Conservation (phyloP, 73 alveolate species). For the Paramecium bursaria region DNA sequence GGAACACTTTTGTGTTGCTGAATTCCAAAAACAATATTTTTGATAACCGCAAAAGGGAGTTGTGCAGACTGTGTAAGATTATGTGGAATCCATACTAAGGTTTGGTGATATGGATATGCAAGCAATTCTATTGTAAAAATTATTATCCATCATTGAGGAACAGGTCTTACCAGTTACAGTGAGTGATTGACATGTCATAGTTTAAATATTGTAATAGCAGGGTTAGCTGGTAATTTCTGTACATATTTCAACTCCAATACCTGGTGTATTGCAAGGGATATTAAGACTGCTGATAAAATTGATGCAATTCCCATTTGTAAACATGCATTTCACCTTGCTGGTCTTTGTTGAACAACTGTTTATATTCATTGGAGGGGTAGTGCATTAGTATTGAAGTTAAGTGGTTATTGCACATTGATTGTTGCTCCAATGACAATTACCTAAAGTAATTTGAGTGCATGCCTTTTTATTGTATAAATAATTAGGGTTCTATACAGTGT, state of each 20-base stretch:
- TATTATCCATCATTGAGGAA: too few species aligned
- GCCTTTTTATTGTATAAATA: background rate
- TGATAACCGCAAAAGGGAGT: constrained; percentile 17
- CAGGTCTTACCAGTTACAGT: too few species aligned
- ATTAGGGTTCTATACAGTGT: background rate
- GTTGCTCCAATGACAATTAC: background rate
- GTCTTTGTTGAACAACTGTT: background rate
- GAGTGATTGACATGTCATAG: background rate
- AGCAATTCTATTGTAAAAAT: constrained; percentile 13
- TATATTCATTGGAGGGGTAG: background rate
- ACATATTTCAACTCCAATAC: background rate
- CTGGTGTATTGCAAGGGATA: background rate
- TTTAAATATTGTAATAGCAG: background rate
- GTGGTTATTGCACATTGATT: background rate
- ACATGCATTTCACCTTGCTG: background rate
- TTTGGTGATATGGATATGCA: background rate
- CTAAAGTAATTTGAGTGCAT: background rate
- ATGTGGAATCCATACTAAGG: too few species aligned
- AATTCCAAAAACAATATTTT: constrained; percentile 51
- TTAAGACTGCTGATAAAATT: background rate
- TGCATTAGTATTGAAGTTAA: background rate
- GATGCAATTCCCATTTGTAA: background rate
- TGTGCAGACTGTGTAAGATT: background rate
- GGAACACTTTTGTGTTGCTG: background rate
- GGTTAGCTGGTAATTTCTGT: background rate